A percentile compares a stretch with the other conserved stretches of the same genome.
phyloP scores from a whole-genome alignment of 163 green algal genomes.

The Scenedesmus sp. region DNA sequence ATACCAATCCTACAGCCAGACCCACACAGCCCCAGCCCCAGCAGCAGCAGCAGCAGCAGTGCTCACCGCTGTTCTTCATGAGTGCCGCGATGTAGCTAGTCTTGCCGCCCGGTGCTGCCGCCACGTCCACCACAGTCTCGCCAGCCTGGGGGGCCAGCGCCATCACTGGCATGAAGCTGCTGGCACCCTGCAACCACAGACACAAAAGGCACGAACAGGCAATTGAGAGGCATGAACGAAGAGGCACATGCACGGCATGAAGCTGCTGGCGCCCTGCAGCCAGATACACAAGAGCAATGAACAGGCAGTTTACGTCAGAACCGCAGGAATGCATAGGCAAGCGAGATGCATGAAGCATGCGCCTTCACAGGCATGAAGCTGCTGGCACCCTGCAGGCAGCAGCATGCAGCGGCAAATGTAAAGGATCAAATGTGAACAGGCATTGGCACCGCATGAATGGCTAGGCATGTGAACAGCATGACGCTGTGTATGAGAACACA shows the following conservation, averaged over 20 bases:
- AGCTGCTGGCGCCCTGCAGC: conserved; percentile 93
- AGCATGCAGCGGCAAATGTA: no score
- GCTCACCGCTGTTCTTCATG: conserved; percentile 94
- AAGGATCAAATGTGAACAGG: no score
- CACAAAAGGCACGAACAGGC: not conserved
- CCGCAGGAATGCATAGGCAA: no score
- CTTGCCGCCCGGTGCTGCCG: conserved; percentile 96
- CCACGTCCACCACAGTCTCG: conserved; percentile 97
- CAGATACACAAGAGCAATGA: not conserved
- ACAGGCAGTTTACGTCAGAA: not conserved
- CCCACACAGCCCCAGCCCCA: not conserved
- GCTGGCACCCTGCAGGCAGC: conserved; percentile 85
- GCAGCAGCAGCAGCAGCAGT: not conserved
- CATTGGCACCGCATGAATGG: no score
- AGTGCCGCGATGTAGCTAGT: conserved; percentile 97
- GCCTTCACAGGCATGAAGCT: conserved; percentile 92
- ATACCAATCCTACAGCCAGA: no score
- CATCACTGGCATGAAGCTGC: conserved; percentile 99
- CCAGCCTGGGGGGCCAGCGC: conserved; percentile 94
- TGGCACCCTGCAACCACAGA: conserved; percentile 82
- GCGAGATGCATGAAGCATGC: not conserved
- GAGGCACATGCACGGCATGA: conserved; percentile 82
- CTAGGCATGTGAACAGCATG: no score
- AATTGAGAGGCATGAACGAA: not conserved
- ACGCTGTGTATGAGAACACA: no score